phyloP scores from a whole-genome alignment of 2,329 filamentous ascomycete species.

The Xylaria hypoxylon region DNA sequence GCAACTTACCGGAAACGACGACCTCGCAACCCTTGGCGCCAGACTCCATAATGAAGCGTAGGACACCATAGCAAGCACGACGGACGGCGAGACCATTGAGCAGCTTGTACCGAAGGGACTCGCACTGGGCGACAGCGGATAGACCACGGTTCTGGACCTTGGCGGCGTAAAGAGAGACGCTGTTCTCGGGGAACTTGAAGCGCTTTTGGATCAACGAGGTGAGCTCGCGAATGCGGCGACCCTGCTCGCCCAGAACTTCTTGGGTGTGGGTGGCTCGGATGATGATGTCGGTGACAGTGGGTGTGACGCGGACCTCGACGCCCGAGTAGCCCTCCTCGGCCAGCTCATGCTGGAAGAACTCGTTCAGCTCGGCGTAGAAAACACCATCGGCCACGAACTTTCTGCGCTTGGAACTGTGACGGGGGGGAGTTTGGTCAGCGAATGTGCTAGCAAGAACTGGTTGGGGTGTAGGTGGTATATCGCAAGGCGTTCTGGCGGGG shows the following conservation, averaged over 20 bases:
- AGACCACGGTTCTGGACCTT: constrained; percentile 99
- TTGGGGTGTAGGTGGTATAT: neutral
- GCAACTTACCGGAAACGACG: constrained; percentile 98
- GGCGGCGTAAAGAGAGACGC: constrained; percentile 98
- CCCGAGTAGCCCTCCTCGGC: constrained; percentile 99
- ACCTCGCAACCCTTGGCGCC: constrained; percentile 99
- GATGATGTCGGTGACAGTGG: constrained; percentile 99
- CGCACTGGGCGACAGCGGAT: constrained; percentile 99
- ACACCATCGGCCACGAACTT: constrained; percentile 98
- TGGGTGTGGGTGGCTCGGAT: constrained; percentile 99
- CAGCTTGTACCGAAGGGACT: constrained; percentile 99
- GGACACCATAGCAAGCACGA: constrained; percentile 99
- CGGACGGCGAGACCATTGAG: constrained; percentile 99
- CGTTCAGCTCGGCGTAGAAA: constrained; percentile 99
- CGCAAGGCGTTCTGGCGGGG: constrained; percentile 25
- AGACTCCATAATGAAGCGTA: constrained; percentile 99
- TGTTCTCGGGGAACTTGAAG: constrained; percentile 99
- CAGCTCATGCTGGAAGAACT: constrained; percentile 99
- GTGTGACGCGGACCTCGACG: constrained; percentile 99
- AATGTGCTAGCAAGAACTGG: neutral
- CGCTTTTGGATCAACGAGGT: constrained; percentile 99
- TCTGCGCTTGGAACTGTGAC: constrained; percentile 84
- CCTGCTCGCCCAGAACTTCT: constrained; percentile 99
- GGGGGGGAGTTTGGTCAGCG: constrained; percentile 40
- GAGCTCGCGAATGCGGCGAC: constrained; percentile 99